These are phyloP conservation scores for Zea mays DNA, from an alignment of 176 grass and related monocot genomes.

Conservation along the genomic window Zm-B73-REFERENCE-NAM-5.0 NC_050098.1:43270001-43270500, in stretches of 20 bases:
- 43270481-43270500: no score
- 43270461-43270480: no score
- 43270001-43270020: background rate
- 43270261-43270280: background rate
- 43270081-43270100: background rate
- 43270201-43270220: conserved; percentile 35
- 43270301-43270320: no score
- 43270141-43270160: background rate
- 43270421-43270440: no score
- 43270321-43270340: no score
- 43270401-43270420: background rate
- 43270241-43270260: background rate
- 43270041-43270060: no score
- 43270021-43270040: background rate
- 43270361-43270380: background rate
- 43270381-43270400: background rate
- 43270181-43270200: background rate
- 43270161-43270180: no score
- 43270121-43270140: conserved; percentile 31
- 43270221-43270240: conserved; percentile 31
- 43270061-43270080: no score
- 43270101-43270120: background rate
- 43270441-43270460: no score
- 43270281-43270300: background rate
- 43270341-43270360: no score